Base-by-base conservation (phyloP, 345 rosid species). In the Laguncularia racemosa region DNA sequence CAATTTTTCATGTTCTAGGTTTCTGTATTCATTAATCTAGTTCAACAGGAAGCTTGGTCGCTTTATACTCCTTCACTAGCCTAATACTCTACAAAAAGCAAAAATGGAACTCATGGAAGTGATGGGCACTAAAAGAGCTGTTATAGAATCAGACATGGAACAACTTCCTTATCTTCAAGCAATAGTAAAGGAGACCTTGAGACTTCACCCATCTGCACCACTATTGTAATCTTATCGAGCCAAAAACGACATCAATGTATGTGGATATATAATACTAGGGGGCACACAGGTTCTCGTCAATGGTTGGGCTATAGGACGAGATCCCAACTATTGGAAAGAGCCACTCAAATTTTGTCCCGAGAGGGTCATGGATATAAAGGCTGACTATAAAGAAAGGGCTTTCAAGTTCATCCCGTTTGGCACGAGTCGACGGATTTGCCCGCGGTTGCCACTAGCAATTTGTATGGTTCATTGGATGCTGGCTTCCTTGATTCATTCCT, bases 381-480 rank as follows among this genome's bases (percentile, higher is more conserved):
- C 63, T 45, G 60, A 69, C 48, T 49, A 21, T n/a, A 63, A 20
- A 17, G 73, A 63, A 26, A 54, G 53, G 16, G 53, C 53, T 21
- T 69, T 63, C 6, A 60, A 63, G 73, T 63, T 18, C 33, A 58
- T 69, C 12, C 73, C 68, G 4, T 69, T 69, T 14, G 78, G 78
- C 3, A 65, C 71, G 2, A 71, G 78, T 10, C 60, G 74, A 16
- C 62, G 78, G 59, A 69, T 69, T 11, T 74, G 72, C 43, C 74
- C 74, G 0, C 69, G 74, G 11, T 50, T 62, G 69, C 59, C 65
- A 0, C 47, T 74, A 0, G 78, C 54, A 0, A 3, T 23, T 8
- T 53, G 66, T n/a, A 74, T 66, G 71, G 52, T 74, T 48, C 67
- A 66, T 23, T 48, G 66, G 17, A 59, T 66, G 57, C 52, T 69